phyloP scores from a whole-genome alignment of 2,329 filamentous ascomycete genomes.

The Pseudopyricularia javanii region DNA sequence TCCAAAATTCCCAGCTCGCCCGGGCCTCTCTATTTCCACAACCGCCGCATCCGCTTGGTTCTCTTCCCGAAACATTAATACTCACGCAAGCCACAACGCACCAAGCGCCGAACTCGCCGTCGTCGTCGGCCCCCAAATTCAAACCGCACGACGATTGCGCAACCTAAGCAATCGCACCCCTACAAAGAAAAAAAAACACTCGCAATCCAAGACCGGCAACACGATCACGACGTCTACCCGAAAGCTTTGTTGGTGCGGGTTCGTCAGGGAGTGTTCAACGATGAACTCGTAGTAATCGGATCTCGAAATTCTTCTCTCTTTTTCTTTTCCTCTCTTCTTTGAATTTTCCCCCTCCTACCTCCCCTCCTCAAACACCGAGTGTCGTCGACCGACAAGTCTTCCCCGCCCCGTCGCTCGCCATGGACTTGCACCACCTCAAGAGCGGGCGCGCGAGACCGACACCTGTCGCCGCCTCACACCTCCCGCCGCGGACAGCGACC shows the following conservation, averaged over 20 bases:
- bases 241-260: too few species aligned
- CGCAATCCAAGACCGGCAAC: background rate
- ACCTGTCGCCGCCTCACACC: conserved; percentile 14
- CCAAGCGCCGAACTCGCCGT: background rate
- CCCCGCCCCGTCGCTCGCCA: conserved; percentile 19
- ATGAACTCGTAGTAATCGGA: background rate
- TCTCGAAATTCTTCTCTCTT: background rate
- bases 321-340: background rate
- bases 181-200: background rate
- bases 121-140: background rate
- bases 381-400: conserved; percentile 1
- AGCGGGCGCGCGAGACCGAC: conserved; percentile 4
- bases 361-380: conserved; percentile 1
- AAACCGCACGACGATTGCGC: background rate
- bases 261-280: background rate
- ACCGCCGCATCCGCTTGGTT: conserved; percentile 1
- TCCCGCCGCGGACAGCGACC: conserved; percentile 33
- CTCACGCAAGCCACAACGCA: background rate
- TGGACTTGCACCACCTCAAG: conserved; percentile 20
- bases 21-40: background rate
- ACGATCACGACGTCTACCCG: background rate
- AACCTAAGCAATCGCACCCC: too few species aligned
- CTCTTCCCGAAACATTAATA: background rate
- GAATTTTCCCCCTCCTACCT: background rate
- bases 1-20: background rate